These are phyloP conservation scores for Penicillium sumatraense DNA, from an alignment of 2,329 filamentous ascomycete genomes.

Conservation along the genomic window DNA sequence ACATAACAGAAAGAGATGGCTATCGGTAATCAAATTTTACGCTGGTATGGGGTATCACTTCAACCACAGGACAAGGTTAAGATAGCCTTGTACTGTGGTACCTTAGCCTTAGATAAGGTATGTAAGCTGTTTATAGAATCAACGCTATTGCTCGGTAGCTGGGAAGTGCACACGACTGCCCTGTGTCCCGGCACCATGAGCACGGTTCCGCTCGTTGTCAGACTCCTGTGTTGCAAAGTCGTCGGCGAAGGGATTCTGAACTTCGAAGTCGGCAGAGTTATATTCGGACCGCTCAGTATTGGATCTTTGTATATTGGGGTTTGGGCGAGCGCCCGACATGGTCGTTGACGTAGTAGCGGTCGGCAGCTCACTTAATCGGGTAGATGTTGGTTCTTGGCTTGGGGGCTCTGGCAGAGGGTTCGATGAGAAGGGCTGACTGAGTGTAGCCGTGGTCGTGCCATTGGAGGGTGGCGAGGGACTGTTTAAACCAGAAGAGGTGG, in stretches of 20 bases:
- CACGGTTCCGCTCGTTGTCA: constrained; percentile 12
- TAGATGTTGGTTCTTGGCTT: constrained; percentile 2
- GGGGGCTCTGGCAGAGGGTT: neutral
- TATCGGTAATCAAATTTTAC: neutral
- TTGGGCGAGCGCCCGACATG: constrained; percentile 17
- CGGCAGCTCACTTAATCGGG: constrained; percentile 15
- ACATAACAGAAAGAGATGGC: neutral
- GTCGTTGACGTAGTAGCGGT: constrained; percentile 10
- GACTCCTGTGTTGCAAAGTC: constrained; percentile 25
- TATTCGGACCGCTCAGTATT: constrained; percentile 36
- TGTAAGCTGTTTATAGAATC: neutral
- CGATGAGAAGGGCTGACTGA: constrained; percentile 11
- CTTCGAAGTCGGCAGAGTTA: constrained; percentile 44
- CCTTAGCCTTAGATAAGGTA: too few species aligned
- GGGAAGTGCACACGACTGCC: constrained; percentile 11
- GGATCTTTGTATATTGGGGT: constrained; percentile 13
- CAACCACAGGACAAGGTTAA: neutral
- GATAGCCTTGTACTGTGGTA: too few species aligned
- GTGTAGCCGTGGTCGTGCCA: constrained; percentile 19
- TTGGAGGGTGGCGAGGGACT: constrained; percentile 25
- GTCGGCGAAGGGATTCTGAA: constrained; percentile 49
- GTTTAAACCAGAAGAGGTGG: constrained; percentile 11
- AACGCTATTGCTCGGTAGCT: constrained; percentile 22
- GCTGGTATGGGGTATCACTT: constrained; percentile 2
- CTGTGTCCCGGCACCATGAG: neutral